Percentiles rank a stretch among this genome's conserved stretches.
phyloP scores from a whole-genome alignment of 345 rosid genomes.

The Psidium friedrichsthalianum region DNA sequence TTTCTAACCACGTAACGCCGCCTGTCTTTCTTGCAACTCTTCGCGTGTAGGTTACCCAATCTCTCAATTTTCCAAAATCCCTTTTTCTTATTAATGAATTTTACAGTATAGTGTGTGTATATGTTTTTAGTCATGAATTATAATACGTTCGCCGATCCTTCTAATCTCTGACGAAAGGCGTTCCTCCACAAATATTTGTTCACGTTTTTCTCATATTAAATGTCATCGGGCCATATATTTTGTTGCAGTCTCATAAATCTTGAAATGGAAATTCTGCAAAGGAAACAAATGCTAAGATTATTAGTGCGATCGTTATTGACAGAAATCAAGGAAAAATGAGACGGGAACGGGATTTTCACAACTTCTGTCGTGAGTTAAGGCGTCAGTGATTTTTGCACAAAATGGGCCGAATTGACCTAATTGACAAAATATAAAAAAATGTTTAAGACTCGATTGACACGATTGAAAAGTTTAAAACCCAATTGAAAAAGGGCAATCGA shows the following conservation, averaged over 20 bases:
- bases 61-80: not conserved
- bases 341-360: not conserved
- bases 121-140: not conserved
- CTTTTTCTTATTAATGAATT: not conserved
- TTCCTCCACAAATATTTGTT: not conserved
- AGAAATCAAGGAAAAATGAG: not conserved
- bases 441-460: too few relatives aligned
- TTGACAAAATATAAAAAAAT: too few relatives aligned
- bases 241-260: too few relatives aligned
- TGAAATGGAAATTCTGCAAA: too few relatives aligned
- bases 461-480: too few relatives aligned
- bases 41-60: not conserved
- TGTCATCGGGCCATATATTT: too few relatives aligned
- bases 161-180: not conserved
- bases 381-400: too few relatives aligned
- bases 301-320: too few relatives aligned
- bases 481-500: too few relatives aligned
- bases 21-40: not conserved
- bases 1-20: not conserved
- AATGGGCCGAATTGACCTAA: too few relatives aligned
- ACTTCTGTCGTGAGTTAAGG: not conserved
- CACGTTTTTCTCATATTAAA: not conserved
- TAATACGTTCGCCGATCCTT: not conserved
- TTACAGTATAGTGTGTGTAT: too few relatives aligned
- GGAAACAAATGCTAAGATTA: too few relatives aligned